phyloP scores from a whole-genome alignment of 495 filamentous ascomycete species.

The Penicillium malachiteum region DNA sequence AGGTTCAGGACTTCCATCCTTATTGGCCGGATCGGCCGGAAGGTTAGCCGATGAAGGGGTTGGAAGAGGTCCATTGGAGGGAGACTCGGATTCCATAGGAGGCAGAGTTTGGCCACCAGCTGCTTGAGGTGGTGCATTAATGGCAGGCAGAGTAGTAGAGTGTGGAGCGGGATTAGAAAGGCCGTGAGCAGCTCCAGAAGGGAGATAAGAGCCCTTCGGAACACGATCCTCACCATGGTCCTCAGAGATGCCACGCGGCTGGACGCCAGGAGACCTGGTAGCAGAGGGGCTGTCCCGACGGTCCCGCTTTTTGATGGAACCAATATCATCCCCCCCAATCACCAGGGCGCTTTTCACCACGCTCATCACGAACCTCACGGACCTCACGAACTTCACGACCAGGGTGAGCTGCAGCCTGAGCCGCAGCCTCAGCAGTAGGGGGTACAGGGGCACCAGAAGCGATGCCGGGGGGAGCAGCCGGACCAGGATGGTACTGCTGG shows the following conservation, averaged over 20 bases:
- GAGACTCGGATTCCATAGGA: slow-evolving; percentile 53
- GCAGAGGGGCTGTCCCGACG: slow-evolving; percentile 70
- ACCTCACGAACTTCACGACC: too few species aligned
- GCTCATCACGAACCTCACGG: slow-evolving; percentile 41
- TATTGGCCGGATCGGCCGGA: too few species aligned
- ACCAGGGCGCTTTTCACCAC: slow-evolving; percentile 80
- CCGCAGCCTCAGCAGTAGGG: slow-evolving; percentile 67
- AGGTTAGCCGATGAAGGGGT: slow-evolving; percentile 45
- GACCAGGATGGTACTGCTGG: slow-evolving; percentile 71
- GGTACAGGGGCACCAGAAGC: slow-evolving; percentile 75
- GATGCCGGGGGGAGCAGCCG: slow-evolving; percentile 71
- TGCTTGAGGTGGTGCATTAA: slow-evolving; percentile 64
- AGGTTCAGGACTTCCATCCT: too few species aligned
- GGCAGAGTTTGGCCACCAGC: slow-evolving; percentile 47
- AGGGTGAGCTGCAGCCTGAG: slow-evolving; percentile 67
- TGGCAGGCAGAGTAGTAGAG: slow-evolving; percentile 67
- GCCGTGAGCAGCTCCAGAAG: slow-evolving; percentile 80
- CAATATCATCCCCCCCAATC: slow-evolving; percentile 82
- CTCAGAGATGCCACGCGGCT: slow-evolving; percentile 78
- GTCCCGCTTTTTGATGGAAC: slow-evolving; percentile 73
- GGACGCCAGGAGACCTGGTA: slow-evolving; percentile 62
- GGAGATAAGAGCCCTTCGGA: slow-evolving; percentile 76
- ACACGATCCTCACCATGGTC: slow-evolving; percentile 67
- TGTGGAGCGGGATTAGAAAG: slow-evolving; percentile 91
- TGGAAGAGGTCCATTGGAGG: slow-evolving; percentile 61